A percentile compares a stretch with the other conserved stretches of the same genome.
Evolutionary conservation across 768 basidiomycete genomes (phyloP).

Genomic region (Russula virescens): DNA sequence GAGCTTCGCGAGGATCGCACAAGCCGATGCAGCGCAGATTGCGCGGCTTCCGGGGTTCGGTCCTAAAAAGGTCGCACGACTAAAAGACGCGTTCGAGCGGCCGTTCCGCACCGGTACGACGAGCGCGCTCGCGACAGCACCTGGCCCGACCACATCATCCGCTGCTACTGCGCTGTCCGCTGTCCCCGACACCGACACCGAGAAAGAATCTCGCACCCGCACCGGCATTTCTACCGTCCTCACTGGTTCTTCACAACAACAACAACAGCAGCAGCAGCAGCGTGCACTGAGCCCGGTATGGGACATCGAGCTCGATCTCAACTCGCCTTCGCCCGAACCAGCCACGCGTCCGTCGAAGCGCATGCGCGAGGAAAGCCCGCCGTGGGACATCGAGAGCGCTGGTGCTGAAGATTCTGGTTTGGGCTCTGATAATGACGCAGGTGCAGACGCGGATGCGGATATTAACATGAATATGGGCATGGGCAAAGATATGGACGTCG

Average conservation of each 20-base stretch:
- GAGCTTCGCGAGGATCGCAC: slow-evolving; percentile 83
- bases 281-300: slow-evolving; percentile 41
- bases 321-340: slow-evolving; percentile 20
- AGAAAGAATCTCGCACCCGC: too few species aligned
- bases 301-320: slow-evolving; percentile 65
- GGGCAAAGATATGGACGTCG: background rate
- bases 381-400: slow-evolving; percentile 21
- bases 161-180: background rate
- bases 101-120: slow-evolving; percentile 73
- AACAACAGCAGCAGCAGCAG: background rate
- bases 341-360: slow-evolving; percentile 3
- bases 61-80: slow-evolving; percentile 85
- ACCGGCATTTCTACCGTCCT: too few species aligned
- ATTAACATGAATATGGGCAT: background rate
- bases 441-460: background rate
- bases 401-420: too few species aligned
- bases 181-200: background rate
- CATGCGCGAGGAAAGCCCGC: slow-evolving; percentile 14
- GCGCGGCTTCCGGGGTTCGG: slow-evolving; percentile 89
- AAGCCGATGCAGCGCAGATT: slow-evolving; percentile 65
- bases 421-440: background rate
- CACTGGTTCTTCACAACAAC: too few species aligned
- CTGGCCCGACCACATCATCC: slow-evolving; percentile 1
- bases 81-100: slow-evolving; percentile 87
- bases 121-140: slow-evolving; percentile 29